Conservation (phyloP, 768 basidiomycete genomes). For the Dentipellis fragilis region DNA sequence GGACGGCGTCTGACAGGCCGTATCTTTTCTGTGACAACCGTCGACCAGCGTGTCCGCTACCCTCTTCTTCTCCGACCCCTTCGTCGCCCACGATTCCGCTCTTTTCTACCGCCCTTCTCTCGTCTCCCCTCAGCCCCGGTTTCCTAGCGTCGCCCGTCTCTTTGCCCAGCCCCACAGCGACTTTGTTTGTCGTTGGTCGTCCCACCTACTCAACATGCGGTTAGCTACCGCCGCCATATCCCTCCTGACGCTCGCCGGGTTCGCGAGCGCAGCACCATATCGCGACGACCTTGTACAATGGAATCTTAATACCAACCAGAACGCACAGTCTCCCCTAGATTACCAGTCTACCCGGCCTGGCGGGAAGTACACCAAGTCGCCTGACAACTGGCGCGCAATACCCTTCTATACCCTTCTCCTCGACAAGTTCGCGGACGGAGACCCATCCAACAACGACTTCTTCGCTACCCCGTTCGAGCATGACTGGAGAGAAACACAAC, state of each 20-base stretch:
- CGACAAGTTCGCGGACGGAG: slow-evolving; percentile 93
- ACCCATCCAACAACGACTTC: slow-evolving; percentile 86
- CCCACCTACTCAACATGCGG: slow-evolving; percentile 28
- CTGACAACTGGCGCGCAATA: slow-evolving; percentile 75
- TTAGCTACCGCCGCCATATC: slow-evolving; percentile 32
- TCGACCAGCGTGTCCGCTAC: not conserved
- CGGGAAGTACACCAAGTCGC: slow-evolving; percentile 66
- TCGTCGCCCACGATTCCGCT: not conserved
- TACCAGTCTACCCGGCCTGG: slow-evolving; percentile 57
- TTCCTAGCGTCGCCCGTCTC: not conserved
- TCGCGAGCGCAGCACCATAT: slow-evolving; percentile 53
- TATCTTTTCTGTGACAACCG: not conserved
- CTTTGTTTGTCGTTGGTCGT: not conserved
- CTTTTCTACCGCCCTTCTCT: not conserved
- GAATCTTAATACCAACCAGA: slow-evolving; percentile 73
- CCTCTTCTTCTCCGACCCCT: not conserved
- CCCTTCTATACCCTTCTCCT: slow-evolving; percentile 76
- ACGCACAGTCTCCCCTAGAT: slow-evolving; percentile 54
- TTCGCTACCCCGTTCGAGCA: slow-evolving; percentile 72
- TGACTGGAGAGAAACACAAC: slow-evolving; percentile 82
- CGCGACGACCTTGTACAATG: slow-evolving; percentile 54
- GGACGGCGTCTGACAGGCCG: not conserved
- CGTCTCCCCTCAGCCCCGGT: not conserved
- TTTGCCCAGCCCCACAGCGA: not conserved
- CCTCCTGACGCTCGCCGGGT: slow-evolving; percentile 27